Base-by-base conservation (phyloP, 164 flowering plant species). In the Nymphaea thermarum region DNA sequence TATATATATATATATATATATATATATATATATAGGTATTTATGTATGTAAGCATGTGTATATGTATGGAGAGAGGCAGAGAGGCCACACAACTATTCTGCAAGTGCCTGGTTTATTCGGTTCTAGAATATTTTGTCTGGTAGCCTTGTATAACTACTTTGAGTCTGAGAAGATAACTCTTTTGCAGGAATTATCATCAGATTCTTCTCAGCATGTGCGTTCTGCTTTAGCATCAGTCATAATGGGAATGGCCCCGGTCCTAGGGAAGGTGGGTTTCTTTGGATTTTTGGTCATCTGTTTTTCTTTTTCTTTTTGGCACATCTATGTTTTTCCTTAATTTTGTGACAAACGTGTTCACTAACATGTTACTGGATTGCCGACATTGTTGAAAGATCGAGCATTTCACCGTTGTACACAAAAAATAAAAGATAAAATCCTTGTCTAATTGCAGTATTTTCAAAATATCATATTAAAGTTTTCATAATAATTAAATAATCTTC, bases 221-320 rank as follows among this genome's bases (percentile, higher is more conserved):
- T 91, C 97, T 80, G 98, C 98, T 72, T 84, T 93, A 80, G 98
- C 98, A 69, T 91, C 98, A 6, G 98, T 91, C 65, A 91, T 93
- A 72, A 93, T 91, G 97, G 98, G 98, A 73, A 93, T 93, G 98
- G 98, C 98, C 42, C 97, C 98, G 57, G 84, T 93, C 64, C 77
- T 93, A 63, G 98, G 96, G 68, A 93, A 93, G 96, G 98, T 89
- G 76, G 68, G 73, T n/a, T n/a, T 25, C 63, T 25, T 18, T 53
- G 57, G 57, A 2, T 51, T 51, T 51, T 51, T 15, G 8, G 14
- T 15, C 14, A 10, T 51, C 14, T 51, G 3, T 8, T 10, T 15
- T 8, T 51, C 57, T 51, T 51, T 15, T 51, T 51, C 57, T 51
- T 15, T 15, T 51, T 25, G 36, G 36, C 36, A 25, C 5, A 10